Percentiles rank a stretch among this genome's conserved stretches.
phyloP scores from a whole-genome alignment of 2,329 filamentous ascomycete species.

The Berkeleyomyces rouxiae region DNA sequence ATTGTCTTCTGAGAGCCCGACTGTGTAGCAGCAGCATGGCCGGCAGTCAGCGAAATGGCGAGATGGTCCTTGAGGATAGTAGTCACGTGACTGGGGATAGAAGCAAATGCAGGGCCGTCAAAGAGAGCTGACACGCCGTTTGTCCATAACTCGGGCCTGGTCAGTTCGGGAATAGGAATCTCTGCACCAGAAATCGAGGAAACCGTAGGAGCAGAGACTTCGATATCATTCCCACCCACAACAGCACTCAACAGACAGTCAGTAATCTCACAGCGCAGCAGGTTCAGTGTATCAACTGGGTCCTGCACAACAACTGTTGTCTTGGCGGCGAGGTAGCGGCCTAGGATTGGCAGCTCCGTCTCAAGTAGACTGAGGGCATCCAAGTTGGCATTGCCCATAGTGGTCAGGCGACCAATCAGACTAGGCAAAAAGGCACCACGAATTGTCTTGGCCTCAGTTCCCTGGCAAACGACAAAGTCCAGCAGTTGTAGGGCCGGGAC shows the following conservation, averaged over 20 bases:
- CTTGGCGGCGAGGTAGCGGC: slow-evolving; percentile 35
- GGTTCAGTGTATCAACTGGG: slow-evolving; percentile 32
- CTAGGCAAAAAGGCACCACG: slow-evolving; percentile 26
- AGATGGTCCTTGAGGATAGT: slow-evolving; percentile 27
- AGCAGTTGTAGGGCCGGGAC: slow-evolving; percentile 26
- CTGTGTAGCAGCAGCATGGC: slow-evolving; percentile 22
- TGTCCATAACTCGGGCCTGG: not conserved
- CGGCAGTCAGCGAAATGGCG: slow-evolving; percentile 28
- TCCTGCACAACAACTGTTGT: slow-evolving; percentile 33
- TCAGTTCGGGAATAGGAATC: not conserved
- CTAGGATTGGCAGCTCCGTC: slow-evolving; percentile 45
- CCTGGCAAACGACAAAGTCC: slow-evolving; percentile 29
- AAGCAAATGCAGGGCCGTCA: not conserved
- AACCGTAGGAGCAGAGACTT: not conserved
- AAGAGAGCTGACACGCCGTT: not conserved
- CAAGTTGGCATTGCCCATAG: slow-evolving; percentile 36
- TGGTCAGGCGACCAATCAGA: slow-evolving; percentile 38
- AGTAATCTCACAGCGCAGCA: slow-evolving; percentile 28
- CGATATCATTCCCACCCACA: not conserved
- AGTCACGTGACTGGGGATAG: slow-evolving; percentile 9
- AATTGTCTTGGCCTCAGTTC: slow-evolving; percentile 22
- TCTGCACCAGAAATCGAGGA: not conserved
- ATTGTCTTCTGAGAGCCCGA: slow-evolving; percentile 18
- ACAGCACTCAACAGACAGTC: slow-evolving; percentile 3
- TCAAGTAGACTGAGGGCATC: slow-evolving; percentile 47